Evolutionary conservation across 345 rosid genomes (phyloP), one percentile per base, ranked within the genome.

Genomic region (Eucalyptus paniculata): DNA sequence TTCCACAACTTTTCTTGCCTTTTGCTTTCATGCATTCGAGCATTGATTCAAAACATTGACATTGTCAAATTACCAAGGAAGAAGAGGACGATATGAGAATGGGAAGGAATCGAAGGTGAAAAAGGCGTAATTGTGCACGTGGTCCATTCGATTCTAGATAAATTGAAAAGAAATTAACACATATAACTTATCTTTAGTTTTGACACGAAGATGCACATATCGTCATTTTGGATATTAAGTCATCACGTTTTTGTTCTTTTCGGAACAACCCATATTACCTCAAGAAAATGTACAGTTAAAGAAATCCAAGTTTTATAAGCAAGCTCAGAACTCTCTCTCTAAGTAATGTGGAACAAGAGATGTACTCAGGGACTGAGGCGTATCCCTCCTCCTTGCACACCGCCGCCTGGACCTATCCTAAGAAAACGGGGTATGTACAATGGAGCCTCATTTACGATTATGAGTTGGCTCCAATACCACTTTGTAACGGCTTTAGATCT

Each of bases 371-470:
- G 51, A 50, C 0, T 6, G 17, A 50, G 51, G 18, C 1, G 18
- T 2, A 50, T 50, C 51, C 18, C 18, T 15, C 0, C 1, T 50
- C 51, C 17, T 14, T 0, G 17, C 0, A 0, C 6, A 50, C 3
- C 1, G 17, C 0, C 1, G 17, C 51, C 0, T 14, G 3, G 51
- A 14, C 51, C 51, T 50, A 50, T 14, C 6, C 1, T 0, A 50
- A 50, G 3, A 49, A 13, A 49, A 49, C 0, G 17, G 17, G 17
- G 0, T 50, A 50, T 50, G 18, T 50, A 50, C 1, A 50, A 6
- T 50, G 53, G 53, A 16, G 53, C 53, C 8, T 50, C 0, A 50
- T 16, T 50, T 50, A 16, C 0, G 19, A 7, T 50, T 50, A 16
- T 0, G 3, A 50, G 19, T 50, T 16, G 19, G 8, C 0, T 50